These are phyloP conservation scores for Aquilaria malaccensis DNA, from an alignment of 345 rosid species.

Conservation along the genomic window DNA sequence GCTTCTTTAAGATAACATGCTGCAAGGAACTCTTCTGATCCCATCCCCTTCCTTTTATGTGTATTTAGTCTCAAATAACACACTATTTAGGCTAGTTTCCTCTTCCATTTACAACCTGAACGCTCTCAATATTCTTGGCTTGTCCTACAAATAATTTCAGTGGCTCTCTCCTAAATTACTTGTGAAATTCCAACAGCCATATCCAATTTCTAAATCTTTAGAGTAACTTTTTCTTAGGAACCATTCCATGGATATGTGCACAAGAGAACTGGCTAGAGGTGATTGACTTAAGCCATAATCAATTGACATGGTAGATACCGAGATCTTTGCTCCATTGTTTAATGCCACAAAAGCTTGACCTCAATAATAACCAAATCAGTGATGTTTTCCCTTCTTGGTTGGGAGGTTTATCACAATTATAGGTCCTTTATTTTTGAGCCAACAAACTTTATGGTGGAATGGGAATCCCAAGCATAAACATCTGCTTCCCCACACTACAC, in stretches of 20 bases:
- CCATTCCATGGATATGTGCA: not conserved
- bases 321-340: slow-evolving; percentile 5
- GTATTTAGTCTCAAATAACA: slow-evolving; percentile 1
- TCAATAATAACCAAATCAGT: slow-evolving; percentile 3
- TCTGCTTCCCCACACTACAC: no score
- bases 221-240: not conserved
- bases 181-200: not conserved
- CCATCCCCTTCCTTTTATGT: not conserved
- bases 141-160: slow-evolving; percentile 6
- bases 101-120: not conserved
- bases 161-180: not conserved
- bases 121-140: not conserved
- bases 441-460: slow-evolving; percentile 1
- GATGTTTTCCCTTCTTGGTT: slow-evolving; percentile 14
- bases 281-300: slow-evolving; percentile 6
- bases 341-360: not conserved
- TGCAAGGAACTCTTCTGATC: slow-evolving; percentile 8
- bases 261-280: not conserved
- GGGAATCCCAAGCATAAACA: not conserved
- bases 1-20: not conserved
- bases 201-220: not conserved
- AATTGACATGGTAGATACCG: not conserved
- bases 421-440: not conserved
- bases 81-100: not conserved
- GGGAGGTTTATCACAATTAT: slow-evolving; percentile 1